A percentile compares a stretch with the other conserved stretches of the same genome.
These are phyloP conservation scores for Russula abietina DNA, from an alignment of 768 basidiomycete species.

Conservation along the genomic window DNA sequence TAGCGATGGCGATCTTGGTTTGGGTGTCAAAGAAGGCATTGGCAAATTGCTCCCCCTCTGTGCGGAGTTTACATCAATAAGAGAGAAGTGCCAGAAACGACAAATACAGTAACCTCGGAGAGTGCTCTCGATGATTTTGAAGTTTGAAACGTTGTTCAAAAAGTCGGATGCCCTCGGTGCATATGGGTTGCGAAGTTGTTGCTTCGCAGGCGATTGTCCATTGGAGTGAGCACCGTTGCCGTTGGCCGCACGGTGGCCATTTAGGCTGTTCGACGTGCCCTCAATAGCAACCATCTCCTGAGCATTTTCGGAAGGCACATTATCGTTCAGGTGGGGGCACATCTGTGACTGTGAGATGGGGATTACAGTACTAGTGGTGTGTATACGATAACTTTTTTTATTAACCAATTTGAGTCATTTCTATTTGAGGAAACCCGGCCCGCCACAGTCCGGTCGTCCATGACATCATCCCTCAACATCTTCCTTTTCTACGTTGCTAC, in stretches of 20 bases:
- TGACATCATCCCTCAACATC: no score
- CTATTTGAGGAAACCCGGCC: background rate
- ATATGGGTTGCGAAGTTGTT: constrained; percentile 68
- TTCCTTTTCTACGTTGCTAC: background rate
- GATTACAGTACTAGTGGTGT: background rate
- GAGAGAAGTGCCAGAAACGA: background rate
- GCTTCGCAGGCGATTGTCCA: constrained; percentile 32
- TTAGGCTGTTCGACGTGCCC: constrained; percentile 34
- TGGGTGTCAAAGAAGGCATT: constrained; percentile 99
- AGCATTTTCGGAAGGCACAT: constrained; percentile 39
- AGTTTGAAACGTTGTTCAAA: constrained; percentile 86
- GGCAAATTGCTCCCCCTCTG: constrained; percentile 98
- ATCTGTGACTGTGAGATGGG: constrained; percentile 33
- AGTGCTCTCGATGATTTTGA: constrained; percentile 96
- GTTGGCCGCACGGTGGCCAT: constrained; percentile 32
- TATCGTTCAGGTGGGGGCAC: constrained; percentile 58
- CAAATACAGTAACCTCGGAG: constrained; percentile 63
- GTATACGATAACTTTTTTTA: background rate
- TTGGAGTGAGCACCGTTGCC: constrained; percentile 22
- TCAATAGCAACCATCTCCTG: constrained; percentile 71
- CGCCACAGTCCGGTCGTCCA: background rate
- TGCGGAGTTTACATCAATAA: constrained; percentile 4
- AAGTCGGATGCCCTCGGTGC: constrained; percentile 90
- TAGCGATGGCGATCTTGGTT: constrained; percentile 99
- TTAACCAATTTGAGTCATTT: background rate